phyloP scores from a whole-genome alignment of 345 rosid genomes.

The Viola odorata region DNA sequence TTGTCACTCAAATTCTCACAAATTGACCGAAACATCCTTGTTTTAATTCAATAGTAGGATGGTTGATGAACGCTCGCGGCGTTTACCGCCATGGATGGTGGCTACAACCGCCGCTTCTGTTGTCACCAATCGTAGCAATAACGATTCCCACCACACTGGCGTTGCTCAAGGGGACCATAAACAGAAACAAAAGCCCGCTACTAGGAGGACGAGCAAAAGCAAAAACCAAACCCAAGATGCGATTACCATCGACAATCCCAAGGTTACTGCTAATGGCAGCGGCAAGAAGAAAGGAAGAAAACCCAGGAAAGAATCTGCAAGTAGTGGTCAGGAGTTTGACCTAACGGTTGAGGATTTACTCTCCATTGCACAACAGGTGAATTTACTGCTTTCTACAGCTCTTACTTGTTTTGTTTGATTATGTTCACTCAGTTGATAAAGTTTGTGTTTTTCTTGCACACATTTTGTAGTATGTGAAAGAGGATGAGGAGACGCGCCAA shows the following conservation, averaged over 20 bases:
- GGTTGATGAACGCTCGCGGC: constrained; percentile 23
- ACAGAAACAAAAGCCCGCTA: neutral
- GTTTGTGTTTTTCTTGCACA: no score
- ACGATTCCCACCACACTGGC: neutral
- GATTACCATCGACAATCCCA: no score
- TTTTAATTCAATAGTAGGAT: neutral
- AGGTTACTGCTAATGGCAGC: no score
- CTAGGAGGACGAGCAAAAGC: no score
- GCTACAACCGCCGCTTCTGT: neutral
- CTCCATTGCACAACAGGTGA: constrained; percentile 52
- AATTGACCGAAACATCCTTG: neutral
- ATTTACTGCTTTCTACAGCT: neutral
- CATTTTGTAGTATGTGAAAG: constrained; percentile 38
- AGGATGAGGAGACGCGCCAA: constrained; percentile 10
- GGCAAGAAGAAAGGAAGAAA: constrained; percentile 1
- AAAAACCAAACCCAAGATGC: neutral
- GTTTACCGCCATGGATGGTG: constrained; percentile 37
- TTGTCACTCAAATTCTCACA: no score
- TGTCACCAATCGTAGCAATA: constrained; percentile 3
- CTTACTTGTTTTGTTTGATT: no score
- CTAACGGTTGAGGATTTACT: constrained; percentile 48
- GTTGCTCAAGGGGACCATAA: neutral
- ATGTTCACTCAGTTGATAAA: no score
- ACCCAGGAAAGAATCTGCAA: neutral
- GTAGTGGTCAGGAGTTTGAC: constrained; percentile 15